These are phyloP conservation scores for Stachybotrys elegans DNA, from an alignment of 2,329 filamentous ascomycete species.

Conservation along the genomic window DNA sequence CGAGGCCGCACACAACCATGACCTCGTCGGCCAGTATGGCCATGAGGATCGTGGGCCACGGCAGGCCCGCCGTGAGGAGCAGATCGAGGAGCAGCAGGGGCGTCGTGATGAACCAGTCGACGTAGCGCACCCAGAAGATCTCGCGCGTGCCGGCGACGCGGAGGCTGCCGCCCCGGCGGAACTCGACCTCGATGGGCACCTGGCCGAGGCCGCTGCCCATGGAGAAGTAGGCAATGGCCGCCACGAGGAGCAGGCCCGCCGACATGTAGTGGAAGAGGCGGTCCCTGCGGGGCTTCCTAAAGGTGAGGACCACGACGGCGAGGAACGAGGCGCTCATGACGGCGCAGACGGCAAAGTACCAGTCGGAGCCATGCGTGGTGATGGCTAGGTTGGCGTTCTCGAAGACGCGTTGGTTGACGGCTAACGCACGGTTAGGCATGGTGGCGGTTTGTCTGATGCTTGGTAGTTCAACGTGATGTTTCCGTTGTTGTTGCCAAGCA, in stretches of 20 bases:
- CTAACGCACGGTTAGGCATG: constrained; percentile 38
- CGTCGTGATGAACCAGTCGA: constrained; percentile 55
- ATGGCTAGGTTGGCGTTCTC: constrained; percentile 53
- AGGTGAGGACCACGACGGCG: constrained; percentile 44
- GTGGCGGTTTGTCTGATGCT: neutral
- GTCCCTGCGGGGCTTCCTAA: constrained; percentile 49
- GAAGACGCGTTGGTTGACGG: constrained; percentile 38
- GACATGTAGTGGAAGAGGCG: constrained; percentile 53
- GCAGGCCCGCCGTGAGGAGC: constrained; percentile 52
- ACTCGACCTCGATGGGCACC: constrained; percentile 47
- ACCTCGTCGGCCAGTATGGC: constrained; percentile 42
- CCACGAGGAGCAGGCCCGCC: constrained; percentile 41
- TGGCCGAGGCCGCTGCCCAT: constrained; percentile 47
- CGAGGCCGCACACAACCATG: constrained; percentile 41
- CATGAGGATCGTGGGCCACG: constrained; percentile 48
- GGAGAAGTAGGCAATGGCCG: constrained; percentile 45
- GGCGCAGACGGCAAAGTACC: constrained; percentile 57
- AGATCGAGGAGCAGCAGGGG: constrained; percentile 59
- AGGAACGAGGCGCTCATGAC: constrained; percentile 53
- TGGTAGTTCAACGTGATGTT: no score
- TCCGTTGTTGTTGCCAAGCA: no score
- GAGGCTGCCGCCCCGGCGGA: constrained; percentile 27
- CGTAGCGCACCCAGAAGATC: constrained; percentile 50
- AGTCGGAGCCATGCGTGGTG: constrained; percentile 54
- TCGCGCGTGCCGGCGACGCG: constrained; percentile 46